A percentile compares a stretch with the other conserved stretches of the same genome.
These are phyloP conservation scores for Metschnikowia corniflorae DNA, from an alignment of 805 yeast genomes.

Conservation along the genomic window DNA sequence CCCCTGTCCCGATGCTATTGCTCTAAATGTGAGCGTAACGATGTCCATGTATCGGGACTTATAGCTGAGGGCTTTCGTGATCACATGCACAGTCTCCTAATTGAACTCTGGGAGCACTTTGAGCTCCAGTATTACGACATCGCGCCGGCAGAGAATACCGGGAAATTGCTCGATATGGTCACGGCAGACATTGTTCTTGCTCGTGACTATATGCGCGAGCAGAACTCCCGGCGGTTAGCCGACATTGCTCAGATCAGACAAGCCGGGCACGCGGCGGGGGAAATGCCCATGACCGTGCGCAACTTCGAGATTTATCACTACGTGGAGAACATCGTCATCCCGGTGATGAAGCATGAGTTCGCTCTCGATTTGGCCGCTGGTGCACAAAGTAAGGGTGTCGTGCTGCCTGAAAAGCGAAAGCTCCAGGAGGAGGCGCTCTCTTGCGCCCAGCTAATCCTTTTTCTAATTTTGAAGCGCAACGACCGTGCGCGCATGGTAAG, in stretches of 20 bases:
- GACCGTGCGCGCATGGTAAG: slow-evolving; percentile 7
- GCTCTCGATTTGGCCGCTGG: background rate
- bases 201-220: slow-evolving; percentile 3
- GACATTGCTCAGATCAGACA: slow-evolving; percentile 7
- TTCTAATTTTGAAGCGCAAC: slow-evolving; percentile 7
- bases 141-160: slow-evolving; percentile 1
- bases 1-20: slow-evolving; percentile 52
- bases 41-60: slow-evolving; percentile 44
- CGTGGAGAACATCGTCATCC: slow-evolving; percentile 7
- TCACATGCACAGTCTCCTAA: slow-evolving; percentile 8
- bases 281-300: slow-evolving; percentile 7
- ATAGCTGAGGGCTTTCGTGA: slow-evolving; percentile 33
- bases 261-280: slow-evolving; percentile 8
- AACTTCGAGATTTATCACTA: slow-evolving; percentile 10
- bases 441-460: slow-evolving; percentile 8
- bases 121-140: slow-evolving; percentile 9
- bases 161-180: slow-evolving; percentile 5
- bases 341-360: slow-evolving; percentile 5
- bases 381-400: background rate
- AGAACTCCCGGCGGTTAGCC: slow-evolving; percentile 7
- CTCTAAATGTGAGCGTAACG: slow-evolving; percentile 72
- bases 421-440: slow-evolving; percentile 6
- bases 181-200: slow-evolving; percentile 4
- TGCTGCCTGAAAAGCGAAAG: background rate
- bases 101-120: slow-evolving; percentile 9